Conservation (phyloP, 495 filamentous ascomycete genomes). For the Penicillium simplicissimum region DNA sequence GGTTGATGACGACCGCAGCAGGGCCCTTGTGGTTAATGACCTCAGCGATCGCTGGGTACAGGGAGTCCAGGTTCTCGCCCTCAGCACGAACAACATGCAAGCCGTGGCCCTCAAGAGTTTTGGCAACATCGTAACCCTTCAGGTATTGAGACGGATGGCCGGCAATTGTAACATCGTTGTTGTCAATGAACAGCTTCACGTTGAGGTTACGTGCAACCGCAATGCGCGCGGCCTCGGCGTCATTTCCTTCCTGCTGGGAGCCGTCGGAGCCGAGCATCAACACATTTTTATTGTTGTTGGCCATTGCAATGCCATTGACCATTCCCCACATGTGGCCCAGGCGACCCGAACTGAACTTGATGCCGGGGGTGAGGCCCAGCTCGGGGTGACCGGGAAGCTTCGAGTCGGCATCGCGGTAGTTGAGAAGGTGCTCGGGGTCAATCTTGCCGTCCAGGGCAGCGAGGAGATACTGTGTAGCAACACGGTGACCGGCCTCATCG, state of each 20-base stretch:
- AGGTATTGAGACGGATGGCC: slow-evolving; percentile 42
- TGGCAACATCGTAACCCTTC: slow-evolving; percentile 35
- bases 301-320: slow-evolving; percentile 44
- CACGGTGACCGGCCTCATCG: slow-evolving; percentile 43
- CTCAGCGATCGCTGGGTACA: slow-evolving; percentile 36
- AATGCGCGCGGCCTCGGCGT: slow-evolving; percentile 42
- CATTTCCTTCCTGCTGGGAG: slow-evolving; percentile 46
- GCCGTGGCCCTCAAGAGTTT: slow-evolving; percentile 37
- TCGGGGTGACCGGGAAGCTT: slow-evolving; percentile 45
- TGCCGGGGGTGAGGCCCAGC: slow-evolving; percentile 39
- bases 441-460: slow-evolving; percentile 41
- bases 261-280: slow-evolving; percentile 42
- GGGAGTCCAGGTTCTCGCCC: slow-evolving; percentile 39
- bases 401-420: slow-evolving; percentile 43
- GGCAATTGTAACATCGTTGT: slow-evolving; percentile 46
- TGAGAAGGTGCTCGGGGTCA: slow-evolving; percentile 38
- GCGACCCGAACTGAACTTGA: slow-evolving; percentile 44
- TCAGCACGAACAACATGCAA: slow-evolving; percentile 36
- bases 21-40: slow-evolving; percentile 36
- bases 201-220: slow-evolving; percentile 41
- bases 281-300: slow-evolving; percentile 37
- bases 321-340: slow-evolving; percentile 46
- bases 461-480: slow-evolving; percentile 42
- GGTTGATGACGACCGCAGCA: slow-evolving; percentile 37
- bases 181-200: slow-evolving; percentile 44